Base-by-base conservation (phyloP, 352 stramenopile species). In the Pythium biforme region DNA sequence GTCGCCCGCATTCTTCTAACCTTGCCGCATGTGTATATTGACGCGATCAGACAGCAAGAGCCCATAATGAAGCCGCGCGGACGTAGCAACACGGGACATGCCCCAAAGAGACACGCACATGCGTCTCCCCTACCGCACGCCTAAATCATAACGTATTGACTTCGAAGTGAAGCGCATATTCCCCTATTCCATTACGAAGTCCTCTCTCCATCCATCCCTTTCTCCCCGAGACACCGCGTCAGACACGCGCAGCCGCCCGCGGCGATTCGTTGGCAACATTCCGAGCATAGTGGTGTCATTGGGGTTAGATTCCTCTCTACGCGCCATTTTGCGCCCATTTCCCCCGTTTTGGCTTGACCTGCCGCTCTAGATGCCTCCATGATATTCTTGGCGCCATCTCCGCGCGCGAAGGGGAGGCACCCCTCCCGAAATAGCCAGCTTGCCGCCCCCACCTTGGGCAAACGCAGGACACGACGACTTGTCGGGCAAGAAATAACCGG, bases 401-500 rank as follows among this genome's bases (percentile, higher is more conserved):
- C 23, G 53, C 59, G 33, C 33, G 22, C 22, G n/a, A 50, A 45
- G 19, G 34, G 46, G 27, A 26, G 19, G 34, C 9, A n/a, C 45
- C 25, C 54, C 20, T 54, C 61, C 61, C 53, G 61, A 68, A 63
- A 68, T 68, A 68, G 59, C 51, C 37, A 64, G 37, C 53, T 37
- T 34, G 43, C 20, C 6, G n/a, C n/a, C n/a, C n/a, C n/a, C n/a
- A n/a, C 12, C 22, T 14, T 20, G 14, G 6, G 34, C 5, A 23
- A 4, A 0, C 46, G 41, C 29, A 33, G 55, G 60, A 56, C 60
- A 51, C 43, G 47, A 51, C 53, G 61, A 57, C 61, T 68, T 68
- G 61, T 63, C 61, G 61, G 61, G 53, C 61, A 68, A 68, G 61
- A 68, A 54, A 63, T 63, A 68, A 68, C 61, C 53, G 61, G 61